Evolutionary conservation across 352 stramenopile species (phyloP), one percentile per base, ranked within the genome.

Genomic region (Globisporangium cylindrosporum): DNA sequence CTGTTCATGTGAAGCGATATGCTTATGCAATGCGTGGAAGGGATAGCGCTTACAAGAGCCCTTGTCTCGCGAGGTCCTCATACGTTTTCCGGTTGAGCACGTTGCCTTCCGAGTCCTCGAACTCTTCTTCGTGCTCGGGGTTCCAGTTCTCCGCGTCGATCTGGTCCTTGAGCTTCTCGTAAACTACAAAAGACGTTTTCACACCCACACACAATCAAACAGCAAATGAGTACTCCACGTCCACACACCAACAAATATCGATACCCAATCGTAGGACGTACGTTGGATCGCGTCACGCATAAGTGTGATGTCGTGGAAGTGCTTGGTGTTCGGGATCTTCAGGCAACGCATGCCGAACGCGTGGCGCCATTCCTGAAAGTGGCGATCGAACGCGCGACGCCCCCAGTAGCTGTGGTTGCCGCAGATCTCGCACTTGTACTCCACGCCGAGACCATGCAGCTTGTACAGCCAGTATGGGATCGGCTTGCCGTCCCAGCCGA

Each of bases 401-500:
- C 98, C 98, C 77, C 96, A 98, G 82, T 99, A 99, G 54, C 89
- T 98, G 80, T 99, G 93, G 73, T 99, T 99, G 8, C 98, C 98
- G 79, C 98, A 99, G 58, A 99, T 99, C 77, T 99, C 98, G 75
- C 98, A 99, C 67, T 97, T 97, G 84, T 94, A 99, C 83, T 99
- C 98, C 56, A 99, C 91, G 69, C 98, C 98, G 27, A 99, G 91
- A 2, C 98, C 98, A 73, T 99, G 97, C 34, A 99, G 82, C 83
- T 99, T 99, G 89, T 99, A 99, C 62, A 99, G 82, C 98, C 98
- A 99, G 73, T 99, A 99, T 5, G 98, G 97, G 72, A 99, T 99
- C 18, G 98, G 98, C 71, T 99, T 99, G 54, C 98, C 98, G 78
- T 99, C 97, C 96, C 95, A 99, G 61, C 97, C 98, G 32, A 99